These are phyloP conservation scores for Ophiobolus disseminans DNA, from an alignment of 2,329 filamentous ascomycete genomes.

Conservation along the genomic window DNA sequence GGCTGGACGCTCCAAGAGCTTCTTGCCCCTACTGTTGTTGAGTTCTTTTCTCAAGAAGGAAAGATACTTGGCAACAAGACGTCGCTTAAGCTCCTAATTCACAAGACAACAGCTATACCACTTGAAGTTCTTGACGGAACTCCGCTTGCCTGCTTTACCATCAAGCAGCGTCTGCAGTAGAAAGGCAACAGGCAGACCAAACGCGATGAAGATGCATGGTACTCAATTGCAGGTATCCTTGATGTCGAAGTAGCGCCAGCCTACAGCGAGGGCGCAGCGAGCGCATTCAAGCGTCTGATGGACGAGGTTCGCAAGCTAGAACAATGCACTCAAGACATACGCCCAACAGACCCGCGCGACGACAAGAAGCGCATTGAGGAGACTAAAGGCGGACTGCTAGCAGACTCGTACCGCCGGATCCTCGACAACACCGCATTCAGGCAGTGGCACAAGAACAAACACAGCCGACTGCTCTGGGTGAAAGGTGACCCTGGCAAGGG, in stretches of 20 bases:
- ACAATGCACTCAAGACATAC: background rate
- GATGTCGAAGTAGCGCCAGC: background rate
- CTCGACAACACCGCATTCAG: slow-evolving; percentile 14
- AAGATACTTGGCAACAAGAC: slow-evolving; percentile 4
- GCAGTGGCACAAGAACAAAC: slow-evolving; percentile 17
- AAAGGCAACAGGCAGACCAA: slow-evolving; percentile 6
- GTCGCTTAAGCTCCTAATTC: slow-evolving; percentile 3
- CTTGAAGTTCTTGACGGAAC: slow-evolving; percentile 2
- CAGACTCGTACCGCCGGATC: background rate
- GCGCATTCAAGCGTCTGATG: background rate
- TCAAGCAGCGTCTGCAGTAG: slow-evolving; percentile 13
- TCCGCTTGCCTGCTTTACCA: slow-evolving; percentile 3
- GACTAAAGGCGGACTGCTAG: background rate
- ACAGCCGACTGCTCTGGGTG: slow-evolving; percentile 39
- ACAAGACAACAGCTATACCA: slow-evolving; percentile 8
- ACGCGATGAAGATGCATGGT: too few species aligned
- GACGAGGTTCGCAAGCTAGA: background rate
- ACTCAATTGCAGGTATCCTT: background rate
- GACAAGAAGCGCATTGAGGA: too few species aligned
- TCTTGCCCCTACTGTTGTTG: slow-evolving; percentile 9
- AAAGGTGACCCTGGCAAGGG: too few species aligned
- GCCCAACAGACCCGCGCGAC: background rate
- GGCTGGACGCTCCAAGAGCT: slow-evolving; percentile 2
- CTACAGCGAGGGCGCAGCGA: background rate
- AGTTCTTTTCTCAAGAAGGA: slow-evolving; percentile 14